Evolutionary conservation across 176 grass and related monocot species (phyloP), one percentile per base, ranked within the genome.

Genomic region (Elymus sibiricus): DNA sequence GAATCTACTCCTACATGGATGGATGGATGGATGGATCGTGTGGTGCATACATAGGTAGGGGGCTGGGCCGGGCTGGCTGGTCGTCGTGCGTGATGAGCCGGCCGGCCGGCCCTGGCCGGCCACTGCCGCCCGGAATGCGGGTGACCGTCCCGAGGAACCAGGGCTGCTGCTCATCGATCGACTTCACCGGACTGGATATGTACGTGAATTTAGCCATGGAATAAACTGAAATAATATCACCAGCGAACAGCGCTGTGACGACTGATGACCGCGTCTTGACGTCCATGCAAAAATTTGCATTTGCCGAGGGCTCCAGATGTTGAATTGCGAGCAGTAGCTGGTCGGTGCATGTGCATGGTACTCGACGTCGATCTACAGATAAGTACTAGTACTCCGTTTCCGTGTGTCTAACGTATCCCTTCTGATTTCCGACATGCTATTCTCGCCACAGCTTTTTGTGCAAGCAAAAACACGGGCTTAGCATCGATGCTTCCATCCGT

Each of bases 371-470:
- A 11, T 22, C 67, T n/a, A 39, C 21, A 70, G 66, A 34, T 35
- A 68, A 58, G 49, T 29, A 2, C 2, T 34, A 34, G 32, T 34
- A 34, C 32, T 34, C 46, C 46, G 16, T 49, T 49, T 49, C 15
- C 47, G 14, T 51, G 47, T 51, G 47, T 15, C 47, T 15, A 51
- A 51, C 47, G 15, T 51, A 51, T 15, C 17, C 12, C 2, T 64
- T 19, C 44, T 35, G 6, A 28, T 46, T 31, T 63, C 16, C 63
- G 70, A 15, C 69, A 63, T 74, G 16, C 6, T 53, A 53, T 37
- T 74, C 35, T 59, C 44, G 71, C 74, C 73, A 13, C 47, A 35
- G 80, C 86, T 84, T 47, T 84, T 11, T n/a, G n/a, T n/a, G 13
- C 72, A 9, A 37, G 31, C 70, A 66, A 19, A 46, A 43, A 39